These are phyloP conservation scores for Neurospora sp. DNA, from an alignment of 495 filamentous ascomycete species.

Conservation along the genomic window DNA sequence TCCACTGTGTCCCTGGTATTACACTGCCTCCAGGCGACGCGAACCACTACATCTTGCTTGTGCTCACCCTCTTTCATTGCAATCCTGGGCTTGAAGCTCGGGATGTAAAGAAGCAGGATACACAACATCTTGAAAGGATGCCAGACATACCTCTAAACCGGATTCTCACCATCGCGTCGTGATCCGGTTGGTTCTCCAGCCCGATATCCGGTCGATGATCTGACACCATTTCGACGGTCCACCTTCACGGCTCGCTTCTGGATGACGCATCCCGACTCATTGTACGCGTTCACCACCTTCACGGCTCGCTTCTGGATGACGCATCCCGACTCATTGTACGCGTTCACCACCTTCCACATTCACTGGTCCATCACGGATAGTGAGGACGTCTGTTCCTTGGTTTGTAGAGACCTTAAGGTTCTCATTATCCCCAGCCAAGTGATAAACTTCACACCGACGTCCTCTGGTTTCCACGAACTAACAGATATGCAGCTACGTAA, in stretches of 20 bases:
- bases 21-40: conserved; percentile 81
- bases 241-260: neutral
- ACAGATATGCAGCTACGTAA: neutral
- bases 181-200: neutral
- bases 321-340: neutral
- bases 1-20: conserved; percentile 79
- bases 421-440: neutral
- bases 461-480: neutral
- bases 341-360: neutral
- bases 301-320: neutral
- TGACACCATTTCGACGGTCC: neutral
- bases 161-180: neutral
- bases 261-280: neutral
- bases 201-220: neutral
- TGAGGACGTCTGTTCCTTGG: neutral
- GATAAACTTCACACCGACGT: neutral
- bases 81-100: neutral
- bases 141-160: neutral
- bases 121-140: neutral
- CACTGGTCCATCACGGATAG: neutral
- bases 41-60: conserved; percentile 31
- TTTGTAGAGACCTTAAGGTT: neutral
- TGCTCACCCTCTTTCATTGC: neutral
- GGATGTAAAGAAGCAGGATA: neutral
- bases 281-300: neutral